Percentiles rank a stretch among this genome's conserved stretches.
phyloP scores from a whole-genome alignment of 129 eudicot genomes.

The Calendula officinalis region DNA sequence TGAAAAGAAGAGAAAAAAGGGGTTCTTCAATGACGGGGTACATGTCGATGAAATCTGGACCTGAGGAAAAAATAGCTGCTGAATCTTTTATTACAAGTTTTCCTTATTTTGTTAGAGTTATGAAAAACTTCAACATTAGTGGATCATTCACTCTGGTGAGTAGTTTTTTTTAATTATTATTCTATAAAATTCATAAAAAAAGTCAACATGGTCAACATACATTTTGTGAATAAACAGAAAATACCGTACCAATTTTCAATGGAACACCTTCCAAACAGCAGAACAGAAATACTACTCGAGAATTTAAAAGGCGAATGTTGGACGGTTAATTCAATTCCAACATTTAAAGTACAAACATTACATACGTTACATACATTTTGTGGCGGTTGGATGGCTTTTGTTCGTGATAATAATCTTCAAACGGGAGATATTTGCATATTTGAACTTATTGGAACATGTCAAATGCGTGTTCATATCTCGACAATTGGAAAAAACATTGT shows the following conservation, averaged over 20 bases:
- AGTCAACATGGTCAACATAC: not conserved
- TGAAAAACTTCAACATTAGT: conserved; percentile 78
- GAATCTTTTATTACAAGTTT: conserved; percentile 65
- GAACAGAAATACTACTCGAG: conserved; percentile 63
- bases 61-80: conserved; percentile 81
- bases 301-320: conserved; percentile 73
- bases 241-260: conserved; percentile 65
- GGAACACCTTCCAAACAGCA: conserved; percentile 67
- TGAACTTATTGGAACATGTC: conserved; percentile 74
- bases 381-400: conserved; percentile 97
- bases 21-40: conserved; percentile 55
- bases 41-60: conserved; percentile 69
- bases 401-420: conserved; percentile 69
- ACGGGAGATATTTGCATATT: conserved; percentile 89
- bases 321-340: conserved; percentile 77
- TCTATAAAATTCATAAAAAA: not conserved
- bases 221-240: conserved; percentile 42
- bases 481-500: conserved; percentile 33
- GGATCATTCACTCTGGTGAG: conserved; percentile 89
- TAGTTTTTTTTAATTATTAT: not conserved
- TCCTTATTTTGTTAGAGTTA: conserved; percentile 87
- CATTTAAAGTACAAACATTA: conserved; percentile 56
- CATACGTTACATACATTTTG: conserved; percentile 89
- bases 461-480: conserved; percentile 76
- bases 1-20: conserved; percentile 39